Evolutionary conservation across 2,329 filamentous ascomycete genomes (phyloP), one percentile per base, ranked within the genome.

Genomic region (Hyphodiscus sp.): DNA sequence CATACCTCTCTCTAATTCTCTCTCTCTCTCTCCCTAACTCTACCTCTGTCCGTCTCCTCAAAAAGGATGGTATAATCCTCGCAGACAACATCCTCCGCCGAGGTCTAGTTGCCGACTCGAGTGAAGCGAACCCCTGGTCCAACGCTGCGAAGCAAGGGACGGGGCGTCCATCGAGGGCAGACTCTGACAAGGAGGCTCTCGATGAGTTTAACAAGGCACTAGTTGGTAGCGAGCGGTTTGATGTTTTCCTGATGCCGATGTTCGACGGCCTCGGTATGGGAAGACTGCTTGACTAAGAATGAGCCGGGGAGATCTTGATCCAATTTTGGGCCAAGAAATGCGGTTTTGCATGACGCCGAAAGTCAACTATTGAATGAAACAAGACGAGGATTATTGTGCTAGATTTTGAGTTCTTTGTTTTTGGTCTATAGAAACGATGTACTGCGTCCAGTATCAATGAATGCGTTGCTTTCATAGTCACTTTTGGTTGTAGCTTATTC

Each of bases 81-180:
- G 77, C 75, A 1, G 79, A 82, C 63, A 82, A 82, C 53, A 71
- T 77, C 43, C 70, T 82, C 23, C 74, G 74, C 2, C 66, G 69
- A 7, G 78, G 73, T 7, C 67, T 78, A 13, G 74, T 81, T 2
- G 77, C 74, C 41, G 70, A 75, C 33, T 45, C 54, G 9, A 66
- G 63, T 20, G 46, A 58, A 4, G 57, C 59, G 6, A 73, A 73
- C 53, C 71, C 70, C 20, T 52, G 52, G 60, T 49, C 38, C 33
- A 13, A n/a, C 13, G 16, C 11, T 13, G n/a, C 16, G 43, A 13
- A 51, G 58, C 58, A 53, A 49, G 52, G 52, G 23, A 49, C 49
- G 38, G 47, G 50, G 42, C 50, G 29, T 26, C 54, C 29, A 26
- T 52, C 59, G 61, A 53, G 61, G 65, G 63, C 4, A 26, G 23